A percentile compares a stretch with the other conserved stretches of the same genome.
Evolutionary conservation across 805 yeast genomes (phyloP).

Genomic region (Candida nitratophila): DNA sequence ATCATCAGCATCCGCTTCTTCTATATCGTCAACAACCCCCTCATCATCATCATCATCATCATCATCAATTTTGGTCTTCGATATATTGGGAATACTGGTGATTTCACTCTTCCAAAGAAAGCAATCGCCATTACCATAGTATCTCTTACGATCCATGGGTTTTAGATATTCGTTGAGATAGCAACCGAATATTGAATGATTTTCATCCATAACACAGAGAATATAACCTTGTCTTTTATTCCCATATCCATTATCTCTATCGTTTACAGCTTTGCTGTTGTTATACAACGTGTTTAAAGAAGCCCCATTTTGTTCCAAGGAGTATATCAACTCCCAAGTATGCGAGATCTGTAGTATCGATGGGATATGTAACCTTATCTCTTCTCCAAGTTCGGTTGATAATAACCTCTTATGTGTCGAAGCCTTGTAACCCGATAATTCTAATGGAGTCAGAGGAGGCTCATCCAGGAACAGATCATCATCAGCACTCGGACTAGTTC

Average conservation of each 20-base stretch:
- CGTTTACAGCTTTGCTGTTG: constrained; percentile 36
- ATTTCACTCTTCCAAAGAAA: constrained; percentile 77
- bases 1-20: too few relatives aligned
- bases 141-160: constrained; percentile 65
- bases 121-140: constrained; percentile 93
- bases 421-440: constrained; percentile 51
- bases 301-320: constrained; percentile 90
- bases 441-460: constrained; percentile 49
- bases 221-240: constrained; percentile 54
- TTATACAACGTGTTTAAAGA: constrained; percentile 74
- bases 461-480: constrained; percentile 6
- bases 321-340: constrained; percentile 71
- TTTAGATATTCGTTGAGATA: constrained; percentile 67
- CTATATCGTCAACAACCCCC: too few relatives aligned
- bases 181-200: constrained; percentile 67
- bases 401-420: constrained; percentile 55
- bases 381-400: constrained; percentile 55
- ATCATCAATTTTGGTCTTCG: not conserved
- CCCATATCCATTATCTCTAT: constrained; percentile 22
- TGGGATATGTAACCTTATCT: constrained; percentile 68
- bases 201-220: constrained; percentile 59
- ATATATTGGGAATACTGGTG: constrained; percentile 26
- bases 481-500: not conserved
- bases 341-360: constrained; percentile 70
- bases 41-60: too few relatives aligned